Conservation (phyloP, 2,329 filamentous ascomycete species). For the Nigrospora sphaerica region DNA sequence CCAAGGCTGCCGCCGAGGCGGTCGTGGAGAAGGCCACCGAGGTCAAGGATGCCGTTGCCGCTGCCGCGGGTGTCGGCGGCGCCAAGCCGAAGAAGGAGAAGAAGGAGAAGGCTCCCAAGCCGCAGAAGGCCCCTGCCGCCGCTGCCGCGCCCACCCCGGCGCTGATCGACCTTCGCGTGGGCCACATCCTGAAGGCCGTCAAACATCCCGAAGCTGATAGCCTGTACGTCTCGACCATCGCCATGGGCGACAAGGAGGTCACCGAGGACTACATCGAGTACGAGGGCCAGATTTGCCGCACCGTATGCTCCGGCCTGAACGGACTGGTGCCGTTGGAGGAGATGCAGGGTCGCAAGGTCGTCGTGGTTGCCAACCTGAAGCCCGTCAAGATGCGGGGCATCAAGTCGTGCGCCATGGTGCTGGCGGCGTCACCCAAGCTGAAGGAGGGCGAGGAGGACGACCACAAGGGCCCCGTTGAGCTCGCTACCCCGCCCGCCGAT, state of each 20-base stretch:
- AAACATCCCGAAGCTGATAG: slow-evolving; percentile 96
- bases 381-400: slow-evolving; percentile 96
- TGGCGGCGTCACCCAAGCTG: slow-evolving; percentile 81
- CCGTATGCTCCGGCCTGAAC: slow-evolving; percentile 94
- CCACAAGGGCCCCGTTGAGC: slow-evolving; percentile 85
- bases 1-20: slow-evolving; percentile 51
- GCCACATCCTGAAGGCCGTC: slow-evolving; percentile 93
- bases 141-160: slow-evolving; percentile 73
- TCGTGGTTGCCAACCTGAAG: slow-evolving; percentile 96
- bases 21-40: slow-evolving; percentile 34
- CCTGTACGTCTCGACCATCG: slow-evolving; percentile 90
- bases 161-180: slow-evolving; percentile 90
- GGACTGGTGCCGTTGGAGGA: slow-evolving; percentile 86
- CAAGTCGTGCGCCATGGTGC: slow-evolving; percentile 74
- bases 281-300: slow-evolving; percentile 86
- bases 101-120: slow-evolving; percentile 81
- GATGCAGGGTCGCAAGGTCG: slow-evolving; percentile 93
- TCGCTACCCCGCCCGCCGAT: slow-evolving; percentile 75
- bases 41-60: slow-evolving; percentile 6
- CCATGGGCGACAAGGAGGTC: slow-evolving; percentile 80
- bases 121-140: slow-evolving; percentile 57
- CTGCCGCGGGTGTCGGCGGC: slow-evolving; percentile 27
- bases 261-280: slow-evolving; percentile 85
- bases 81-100: slow-evolving; percentile 70
- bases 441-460: slow-evolving; percentile 78